Evolutionary conservation across 2,329 filamentous ascomycete species (phyloP), one percentile per base, ranked within the genome.

Genomic region (Beauveria australis): DNA sequence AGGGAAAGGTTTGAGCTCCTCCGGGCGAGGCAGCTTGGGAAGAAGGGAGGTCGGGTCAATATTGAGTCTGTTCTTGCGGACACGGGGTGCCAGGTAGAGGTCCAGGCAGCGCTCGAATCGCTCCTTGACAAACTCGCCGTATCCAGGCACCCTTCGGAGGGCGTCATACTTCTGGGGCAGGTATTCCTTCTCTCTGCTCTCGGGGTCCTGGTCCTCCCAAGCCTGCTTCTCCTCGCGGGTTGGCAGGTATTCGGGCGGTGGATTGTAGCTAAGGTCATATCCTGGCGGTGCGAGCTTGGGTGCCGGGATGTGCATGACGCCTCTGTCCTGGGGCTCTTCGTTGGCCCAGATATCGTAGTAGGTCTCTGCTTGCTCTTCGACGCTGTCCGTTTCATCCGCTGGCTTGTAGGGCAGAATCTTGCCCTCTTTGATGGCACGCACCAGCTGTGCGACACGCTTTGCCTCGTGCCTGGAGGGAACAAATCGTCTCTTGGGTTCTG

Each of bases 261-360:
- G 94, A 74, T 97, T 96, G 73, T 99, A 97, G 70, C 91, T 96
- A 73, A 97, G 85, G 69, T 96, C 92, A 72, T 96, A 97, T 57
- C 92, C 92, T 30, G 94, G 94, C 43, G 94, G 93, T 30, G 93
- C 87, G 54, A 95, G 81, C 73, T 99, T 99, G 5, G 94, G 94
- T 1, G 94, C 93, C 18, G 94, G 89, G 59, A 97, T 89, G 70
- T 97, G 91, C 92, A 97, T 97, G 41, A 89, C 80, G 73, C 97
- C 90, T 63, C 92, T 89, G 40, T 89, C 85, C 67, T 88, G 83
- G 12, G 91, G 85, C 66, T 88, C 84, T 74, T 99, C 93, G 69
- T 97, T 90, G 59, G 93, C 91, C 94, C 94, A 99, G 59, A 99
- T 84, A 70, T 99, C 94, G 70, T 92, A 96, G 69, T 86, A 87